Base-by-base conservation (phyloP, 2,329 filamentous ascomycete genomes). In the Fusarium sambucinum region DNA sequence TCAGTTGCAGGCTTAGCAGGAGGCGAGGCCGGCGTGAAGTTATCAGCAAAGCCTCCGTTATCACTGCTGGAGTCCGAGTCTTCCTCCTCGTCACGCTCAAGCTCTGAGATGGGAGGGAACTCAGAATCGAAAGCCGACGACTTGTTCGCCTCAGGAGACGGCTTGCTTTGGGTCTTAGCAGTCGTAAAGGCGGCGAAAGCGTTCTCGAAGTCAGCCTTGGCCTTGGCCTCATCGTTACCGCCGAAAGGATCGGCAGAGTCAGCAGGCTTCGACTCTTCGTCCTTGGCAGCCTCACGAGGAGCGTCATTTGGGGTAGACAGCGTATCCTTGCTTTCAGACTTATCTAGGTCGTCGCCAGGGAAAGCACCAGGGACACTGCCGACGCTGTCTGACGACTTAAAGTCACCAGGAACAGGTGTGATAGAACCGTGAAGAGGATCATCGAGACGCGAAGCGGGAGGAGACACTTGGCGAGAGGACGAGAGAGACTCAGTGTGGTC, bases 61-160 rank as follows among this genome's bases (percentile, higher is more conserved):
- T 93, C 92, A 62, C 88, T 92, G 55, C 89, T 90, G 30, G 90
- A 91, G 60, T 96, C 93, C 30, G 92, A 94, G 17, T 63, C 58
- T n/a, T 96, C 91, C 21, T 95, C 86, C 5, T 95, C 86, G 17
- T 95, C 86, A 44, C 72, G 72, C 65, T 92, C 91, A 59, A 97
- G 81, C 76, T 95, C 93, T n/a, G 91, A 90, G 63, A 98, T 97
- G 1, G 95, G 96, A 32, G 96, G 96, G 76, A 98, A 98, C 76
- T 98, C 96, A 23, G 88, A 85, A 74, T 89, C 86, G 73, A 92
- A 91, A 55, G 80, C 82, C 4, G 85, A 77, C 21, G 82, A 75
- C 64, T 85, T 85, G 37, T 78, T 75, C n/a, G 78, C 75, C 16
- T 82, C 82, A 19, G 79, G 78, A 9, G 75, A 65, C 7, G 78